A percentile compares a stretch with the other conserved stretches of the same genome.
These are phyloP conservation scores for Colletotrichum lini DNA, from an alignment of 2,329 filamentous ascomycete genomes.

Conservation along the genomic window DNA sequence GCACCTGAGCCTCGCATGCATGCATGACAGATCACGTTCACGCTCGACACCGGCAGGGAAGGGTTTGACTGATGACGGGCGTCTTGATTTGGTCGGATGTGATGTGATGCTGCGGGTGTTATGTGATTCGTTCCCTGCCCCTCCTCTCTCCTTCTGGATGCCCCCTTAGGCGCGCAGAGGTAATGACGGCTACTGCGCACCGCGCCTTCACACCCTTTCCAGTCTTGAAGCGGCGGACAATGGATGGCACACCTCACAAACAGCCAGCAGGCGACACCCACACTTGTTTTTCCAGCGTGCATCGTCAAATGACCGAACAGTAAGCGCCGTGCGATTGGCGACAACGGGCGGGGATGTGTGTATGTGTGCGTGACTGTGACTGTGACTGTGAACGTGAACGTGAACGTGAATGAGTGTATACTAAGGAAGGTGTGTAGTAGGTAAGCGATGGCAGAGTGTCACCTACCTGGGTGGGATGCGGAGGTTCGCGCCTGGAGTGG, in stretches of 20 bases:
- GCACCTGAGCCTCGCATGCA: slow-evolving; percentile 29
- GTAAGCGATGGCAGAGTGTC: background rate
- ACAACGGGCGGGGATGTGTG: background rate
- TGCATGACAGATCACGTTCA: slow-evolving; percentile 38
- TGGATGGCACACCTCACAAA: slow-evolving; percentile 4
- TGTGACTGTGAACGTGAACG: too few relatives aligned
- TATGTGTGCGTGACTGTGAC: too few relatives aligned
- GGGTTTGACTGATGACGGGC: slow-evolving; percentile 20
- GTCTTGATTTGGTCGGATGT: background rate
- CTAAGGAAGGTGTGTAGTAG: background rate
- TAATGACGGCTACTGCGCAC: background rate
- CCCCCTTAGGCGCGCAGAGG: too few relatives aligned
- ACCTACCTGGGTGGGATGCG: background rate
- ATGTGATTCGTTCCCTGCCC: background rate
- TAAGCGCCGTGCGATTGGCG: slow-evolving; percentile 19
- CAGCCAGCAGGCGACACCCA: background rate
- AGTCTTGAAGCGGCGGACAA: slow-evolving; percentile 15
- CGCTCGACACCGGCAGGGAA: slow-evolving; percentile 4
- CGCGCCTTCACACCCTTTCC: slow-evolving; percentile 28
- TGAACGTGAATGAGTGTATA: too few relatives aligned
- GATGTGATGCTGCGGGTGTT: background rate
- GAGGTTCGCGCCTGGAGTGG: slow-evolving; percentile 35
- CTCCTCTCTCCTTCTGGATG: background rate
- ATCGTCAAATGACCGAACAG: slow-evolving; percentile 33
- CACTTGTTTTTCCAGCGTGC: slow-evolving; percentile 7